Percentiles rank a stretch among this genome's conserved stretches.
Conservation (phyloP, 176 grass and related monocot species). For the Guadua angustifolia region DNA sequence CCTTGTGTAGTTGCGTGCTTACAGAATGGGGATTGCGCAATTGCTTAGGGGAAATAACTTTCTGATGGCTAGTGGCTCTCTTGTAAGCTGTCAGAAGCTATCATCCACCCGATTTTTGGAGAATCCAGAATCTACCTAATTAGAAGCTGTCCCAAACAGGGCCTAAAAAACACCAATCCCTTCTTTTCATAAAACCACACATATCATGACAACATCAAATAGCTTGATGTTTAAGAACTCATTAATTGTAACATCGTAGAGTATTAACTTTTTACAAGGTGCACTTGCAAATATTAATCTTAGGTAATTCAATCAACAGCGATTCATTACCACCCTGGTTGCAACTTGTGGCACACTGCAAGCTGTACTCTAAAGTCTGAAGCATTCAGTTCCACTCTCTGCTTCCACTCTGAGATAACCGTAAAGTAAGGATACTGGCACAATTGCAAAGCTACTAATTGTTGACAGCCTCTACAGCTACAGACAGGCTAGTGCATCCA, state of each 20-base stretch:
- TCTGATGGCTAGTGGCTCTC: too few relatives aligned
- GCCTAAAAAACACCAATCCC: not conserved
- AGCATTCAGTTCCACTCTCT: not conserved
- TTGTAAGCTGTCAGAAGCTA: too few relatives aligned
- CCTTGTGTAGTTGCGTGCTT: too few relatives aligned
- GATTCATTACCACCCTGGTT: not conserved
- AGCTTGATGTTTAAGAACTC: not conserved
- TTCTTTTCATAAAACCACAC: not conserved
- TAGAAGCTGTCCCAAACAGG: too few relatives aligned
- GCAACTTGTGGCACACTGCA: not conserved
- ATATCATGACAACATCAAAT: not conserved
- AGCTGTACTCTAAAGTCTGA: not conserved
- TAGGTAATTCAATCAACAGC: not conserved
- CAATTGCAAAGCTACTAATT: slow-evolving; percentile 1
- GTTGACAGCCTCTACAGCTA: not conserved
- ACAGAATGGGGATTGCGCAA: too few relatives aligned
- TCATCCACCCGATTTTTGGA: too few relatives aligned
- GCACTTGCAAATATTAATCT: not conserved
- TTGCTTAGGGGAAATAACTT: too few relatives aligned
- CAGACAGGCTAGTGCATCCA: not conserved
- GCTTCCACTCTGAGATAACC: not conserved
- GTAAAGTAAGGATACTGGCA: not conserved
- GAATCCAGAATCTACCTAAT: too few relatives aligned
- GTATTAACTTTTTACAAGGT: not conserved
- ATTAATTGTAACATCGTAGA: not conserved